Percentiles rank a stretch among this genome's conserved stretches.
These are phyloP conservation scores for Alloteropsis angusta DNA, from an alignment of 202 grass and related monocot genomes.

Conservation along the genomic window DNA sequence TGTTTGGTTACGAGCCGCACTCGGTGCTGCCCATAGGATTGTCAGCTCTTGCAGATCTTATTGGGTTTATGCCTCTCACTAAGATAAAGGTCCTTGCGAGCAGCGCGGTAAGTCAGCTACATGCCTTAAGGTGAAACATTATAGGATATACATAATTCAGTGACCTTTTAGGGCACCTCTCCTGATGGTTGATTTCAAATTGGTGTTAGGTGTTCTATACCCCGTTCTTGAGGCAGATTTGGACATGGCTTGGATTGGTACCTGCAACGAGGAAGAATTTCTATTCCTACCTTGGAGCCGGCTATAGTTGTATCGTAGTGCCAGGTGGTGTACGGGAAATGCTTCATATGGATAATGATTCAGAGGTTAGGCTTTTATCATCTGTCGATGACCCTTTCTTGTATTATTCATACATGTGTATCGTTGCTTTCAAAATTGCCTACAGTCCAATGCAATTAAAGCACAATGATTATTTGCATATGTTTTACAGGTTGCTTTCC, in stretches of 20 bases:
- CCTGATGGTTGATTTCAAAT: background rate
- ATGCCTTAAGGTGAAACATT: background rate
- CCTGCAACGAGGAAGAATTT: slow-evolving; percentile 81
- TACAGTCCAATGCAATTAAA: background rate
- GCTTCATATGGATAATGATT: slow-evolving; percentile 70
- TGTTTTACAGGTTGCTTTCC: slow-evolving; percentile 69
- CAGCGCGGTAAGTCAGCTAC: slow-evolving; percentile 55
- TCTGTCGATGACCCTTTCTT: background rate
- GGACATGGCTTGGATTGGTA: slow-evolving; percentile 78
- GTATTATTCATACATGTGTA: background rate
- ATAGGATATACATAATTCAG: background rate
- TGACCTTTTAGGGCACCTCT: background rate
- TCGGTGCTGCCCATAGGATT: slow-evolving; percentile 77
- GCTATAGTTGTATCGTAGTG: slow-evolving; percentile 65
- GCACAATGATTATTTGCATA: background rate
- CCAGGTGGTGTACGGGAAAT: slow-evolving; percentile 89
- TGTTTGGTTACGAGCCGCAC: slow-evolving; percentile 87
- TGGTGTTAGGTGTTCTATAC: slow-evolving; percentile 78
- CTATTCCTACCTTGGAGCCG: slow-evolving; percentile 49
- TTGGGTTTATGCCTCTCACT: slow-evolving; percentile 68
- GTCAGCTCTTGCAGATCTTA: slow-evolving; percentile 36
- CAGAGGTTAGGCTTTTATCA: slow-evolving; percentile 42
- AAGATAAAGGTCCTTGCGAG: slow-evolving; percentile 75
- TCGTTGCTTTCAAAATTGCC: background rate
- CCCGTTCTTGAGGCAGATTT: slow-evolving; percentile 78